Conservation (phyloP, 345 rosid genomes). For the Clausena lansium region DNA sequence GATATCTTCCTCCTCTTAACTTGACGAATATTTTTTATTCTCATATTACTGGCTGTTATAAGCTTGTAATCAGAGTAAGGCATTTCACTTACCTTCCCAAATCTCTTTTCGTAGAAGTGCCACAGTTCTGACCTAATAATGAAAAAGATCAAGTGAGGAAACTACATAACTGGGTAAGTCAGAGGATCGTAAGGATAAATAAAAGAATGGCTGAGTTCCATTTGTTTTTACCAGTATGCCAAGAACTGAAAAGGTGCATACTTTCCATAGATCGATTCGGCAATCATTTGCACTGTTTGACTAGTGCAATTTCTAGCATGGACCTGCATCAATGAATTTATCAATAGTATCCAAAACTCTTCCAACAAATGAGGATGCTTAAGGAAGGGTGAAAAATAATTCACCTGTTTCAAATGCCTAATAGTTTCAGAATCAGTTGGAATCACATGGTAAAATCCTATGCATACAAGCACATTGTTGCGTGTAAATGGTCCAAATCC, state of each 20-base stretch:
- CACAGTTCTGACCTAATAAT: slow-evolving; percentile 49
- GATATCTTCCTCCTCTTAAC: slow-evolving; percentile 20
- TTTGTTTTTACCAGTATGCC: slow-evolving; percentile 37
- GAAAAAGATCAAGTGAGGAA: background rate
- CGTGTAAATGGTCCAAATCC: slow-evolving; percentile 56
- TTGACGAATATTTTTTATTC: slow-evolving; percentile 15
- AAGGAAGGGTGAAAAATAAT: background rate
- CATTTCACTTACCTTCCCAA: slow-evolving; percentile 42
- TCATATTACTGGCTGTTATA: slow-evolving; percentile 48
- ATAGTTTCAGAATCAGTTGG: slow-evolving; percentile 57
- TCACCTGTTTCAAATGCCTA: slow-evolving; percentile 51
- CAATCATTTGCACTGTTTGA: slow-evolving; percentile 29
- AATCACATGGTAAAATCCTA: slow-evolving; percentile 51
- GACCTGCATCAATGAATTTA: slow-evolving; percentile 28
- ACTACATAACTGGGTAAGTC: background rate
- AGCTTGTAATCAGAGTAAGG: slow-evolving; percentile 35
- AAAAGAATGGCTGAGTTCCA: background rate
- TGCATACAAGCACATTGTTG: slow-evolving; percentile 52
- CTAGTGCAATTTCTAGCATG: slow-evolving; percentile 31
- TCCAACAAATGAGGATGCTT: background rate
- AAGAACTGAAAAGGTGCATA: slow-evolving; percentile 49
- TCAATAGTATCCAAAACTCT: background rate
- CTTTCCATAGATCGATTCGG: slow-evolving; percentile 34
- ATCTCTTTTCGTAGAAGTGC: slow-evolving; percentile 45
- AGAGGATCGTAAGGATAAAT: background rate